Conservation (phyloP, 2,329 filamentous ascomycete species). For the Exophiala lecanii-corni region DNA sequence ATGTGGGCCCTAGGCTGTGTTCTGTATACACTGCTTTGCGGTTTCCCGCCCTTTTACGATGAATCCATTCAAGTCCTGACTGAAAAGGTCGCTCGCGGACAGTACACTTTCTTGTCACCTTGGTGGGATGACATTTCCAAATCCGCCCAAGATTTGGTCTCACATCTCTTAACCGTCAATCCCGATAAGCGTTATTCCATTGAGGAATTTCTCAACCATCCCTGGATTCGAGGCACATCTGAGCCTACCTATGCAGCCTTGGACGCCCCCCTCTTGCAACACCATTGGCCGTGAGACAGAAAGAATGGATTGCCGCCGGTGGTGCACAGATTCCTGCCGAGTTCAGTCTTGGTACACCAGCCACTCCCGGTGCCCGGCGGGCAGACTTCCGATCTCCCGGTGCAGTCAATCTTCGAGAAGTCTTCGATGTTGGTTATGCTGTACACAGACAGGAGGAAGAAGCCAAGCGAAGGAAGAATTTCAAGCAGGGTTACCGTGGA, state of each 20-base stretch:
- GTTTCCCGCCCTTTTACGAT: constrained; percentile 94
- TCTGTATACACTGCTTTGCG: constrained; percentile 91
- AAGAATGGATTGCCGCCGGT: constrained; percentile 45
- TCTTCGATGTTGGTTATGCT: constrained; percentile 97
- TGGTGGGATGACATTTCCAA: constrained; percentile 99
- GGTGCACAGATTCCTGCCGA: constrained; percentile 48
- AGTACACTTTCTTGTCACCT: constrained; percentile 95
- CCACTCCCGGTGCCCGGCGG: constrained; percentile 50
- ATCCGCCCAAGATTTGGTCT: constrained; percentile 87
- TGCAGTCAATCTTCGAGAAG: constrained; percentile 89
- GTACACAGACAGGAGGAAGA: constrained; percentile 97
- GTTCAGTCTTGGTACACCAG: constrained; percentile 49
- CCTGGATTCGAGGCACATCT: constrained; percentile 75
- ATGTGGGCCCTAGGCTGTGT: constrained; percentile 99
- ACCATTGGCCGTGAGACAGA: constrained; percentile 56
- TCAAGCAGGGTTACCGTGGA: constrained; percentile 64
- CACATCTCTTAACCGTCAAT: constrained; percentile 88
- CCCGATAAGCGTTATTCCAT: constrained; percentile 94
- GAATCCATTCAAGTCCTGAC: constrained; percentile 96
- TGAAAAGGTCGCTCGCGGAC: constrained; percentile 92
- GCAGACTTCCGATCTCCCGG: constrained; percentile 94
- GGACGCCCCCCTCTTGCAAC: constrained; percentile 68
- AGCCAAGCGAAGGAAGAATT: constrained; percentile 81
- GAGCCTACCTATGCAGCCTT: constrained; percentile 63
- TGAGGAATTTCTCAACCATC: constrained; percentile 85